Conservation (phyloP, 1,139 yeast species). For the Yamadazyma atlantica region DNA sequence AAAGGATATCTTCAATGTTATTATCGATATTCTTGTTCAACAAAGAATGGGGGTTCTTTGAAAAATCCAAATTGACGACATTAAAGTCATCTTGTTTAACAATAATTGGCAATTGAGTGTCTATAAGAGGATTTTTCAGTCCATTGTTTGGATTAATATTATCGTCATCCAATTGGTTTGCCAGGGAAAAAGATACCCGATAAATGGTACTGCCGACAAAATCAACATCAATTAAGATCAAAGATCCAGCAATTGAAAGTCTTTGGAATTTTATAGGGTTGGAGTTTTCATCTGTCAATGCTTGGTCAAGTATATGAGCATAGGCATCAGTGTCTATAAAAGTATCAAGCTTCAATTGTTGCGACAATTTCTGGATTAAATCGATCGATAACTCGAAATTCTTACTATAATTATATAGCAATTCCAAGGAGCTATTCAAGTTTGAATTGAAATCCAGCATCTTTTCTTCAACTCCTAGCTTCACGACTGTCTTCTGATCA, state of each 20-base stretch:
- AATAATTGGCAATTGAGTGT: constrained; percentile 6
- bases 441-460: constrained; percentile 20
- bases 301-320: constrained; percentile 23
- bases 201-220: constrained; percentile 28
- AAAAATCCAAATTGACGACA: constrained; percentile 15
- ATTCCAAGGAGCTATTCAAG: constrained; percentile 28
- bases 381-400: constrained; percentile 38
- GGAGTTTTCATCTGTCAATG: constrained; percentile 15
- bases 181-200: constrained; percentile 38
- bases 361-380: constrained; percentile 41
- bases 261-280: constrained; percentile 20
- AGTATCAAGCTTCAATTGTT: constrained; percentile 42
- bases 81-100: constrained; percentile 8
- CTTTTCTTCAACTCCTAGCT: background rate
- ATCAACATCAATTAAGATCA: constrained; percentile 44
- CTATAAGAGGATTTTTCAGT: background rate
- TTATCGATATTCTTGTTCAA: constrained; percentile 11
- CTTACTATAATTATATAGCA: constrained; percentile 32
- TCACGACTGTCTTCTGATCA: background rate
- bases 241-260: constrained; percentile 45
- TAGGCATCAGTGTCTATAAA: constrained; percentile 41
- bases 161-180: constrained; percentile 22
- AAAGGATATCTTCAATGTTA: constrained; percentile 26
- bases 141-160: constrained; percentile 4
- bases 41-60: constrained; percentile 14